phyloP scores from a whole-genome alignment of 1,284 basidiomycete genomes.

The Cryptococcus wingfieldii region DNA sequence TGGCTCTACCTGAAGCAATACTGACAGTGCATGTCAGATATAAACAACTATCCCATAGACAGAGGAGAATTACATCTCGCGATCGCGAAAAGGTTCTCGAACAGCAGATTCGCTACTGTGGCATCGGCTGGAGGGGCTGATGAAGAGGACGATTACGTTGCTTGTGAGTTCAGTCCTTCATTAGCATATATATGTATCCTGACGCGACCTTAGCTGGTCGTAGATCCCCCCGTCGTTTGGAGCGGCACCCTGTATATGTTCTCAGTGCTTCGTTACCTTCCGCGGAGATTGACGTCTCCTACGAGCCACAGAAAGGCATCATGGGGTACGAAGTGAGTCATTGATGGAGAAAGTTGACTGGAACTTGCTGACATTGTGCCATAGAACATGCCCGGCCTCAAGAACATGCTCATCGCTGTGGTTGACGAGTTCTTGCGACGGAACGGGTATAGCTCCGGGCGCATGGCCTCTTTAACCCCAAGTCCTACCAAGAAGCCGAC shows the following conservation, averaged over 20 bases:
- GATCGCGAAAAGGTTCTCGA: slow-evolving; percentile 62
- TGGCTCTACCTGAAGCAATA: neutral
- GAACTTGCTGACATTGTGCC: neutral
- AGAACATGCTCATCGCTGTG: slow-evolving; percentile 57
- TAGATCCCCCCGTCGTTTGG: slow-evolving; percentile 64
- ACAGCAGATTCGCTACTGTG: slow-evolving; percentile 27
- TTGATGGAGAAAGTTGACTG: neutral
- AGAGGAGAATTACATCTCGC: slow-evolving; percentile 64
- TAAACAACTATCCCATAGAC: slow-evolving; percentile 73
- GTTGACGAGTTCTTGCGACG: slow-evolving; percentile 63
- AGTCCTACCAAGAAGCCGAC: slow-evolving; percentile 4
- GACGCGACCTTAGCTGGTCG: slow-evolving; percentile 42
- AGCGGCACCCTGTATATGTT: slow-evolving; percentile 74
- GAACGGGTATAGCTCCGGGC: slow-evolving; percentile 56
- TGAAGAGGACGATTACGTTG: slow-evolving; percentile 1
- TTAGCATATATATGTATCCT: neutral
- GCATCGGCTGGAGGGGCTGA: slow-evolving; percentile 10
- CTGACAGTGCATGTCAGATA: slow-evolving; percentile 53
- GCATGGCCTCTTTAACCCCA: neutral
- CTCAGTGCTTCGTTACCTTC: slow-evolving; percentile 66
- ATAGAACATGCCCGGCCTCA: slow-evolving; percentile 57
- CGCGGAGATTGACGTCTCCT: slow-evolving; percentile 64
- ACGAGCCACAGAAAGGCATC: slow-evolving; percentile 68
- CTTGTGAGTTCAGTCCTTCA: neutral
- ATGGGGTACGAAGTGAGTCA: slow-evolving; percentile 63